Base-by-base conservation (phyloP, 768 basidiomycete species). In the Paxillus involutus region DNA sequence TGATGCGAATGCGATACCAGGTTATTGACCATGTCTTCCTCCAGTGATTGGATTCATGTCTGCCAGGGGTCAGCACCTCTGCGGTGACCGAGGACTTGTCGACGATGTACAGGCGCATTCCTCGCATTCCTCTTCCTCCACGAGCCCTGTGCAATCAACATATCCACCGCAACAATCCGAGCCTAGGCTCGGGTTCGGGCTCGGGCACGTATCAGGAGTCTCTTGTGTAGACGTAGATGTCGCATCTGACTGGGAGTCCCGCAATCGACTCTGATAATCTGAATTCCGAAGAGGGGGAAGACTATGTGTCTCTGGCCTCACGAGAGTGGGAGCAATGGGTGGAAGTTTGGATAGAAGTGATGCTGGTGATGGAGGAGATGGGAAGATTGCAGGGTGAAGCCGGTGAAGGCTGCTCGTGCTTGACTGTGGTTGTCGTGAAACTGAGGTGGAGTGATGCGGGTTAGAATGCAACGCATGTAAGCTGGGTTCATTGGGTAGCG, bases 91-190 rank as follows among this genome's bases (percentile, higher is more conserved):
- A 26, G 43, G 26, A 16, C 43, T 12, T 29, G 43, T 29, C 12
- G 26, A 26, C 6, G 12, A 44, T 29, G 24, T 14, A 6, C 9
- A 6, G 7, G 24, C 26, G 9, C 43, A 44, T 21, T 13, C 29
- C 12, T 45, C 44, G 44, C 44, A 32, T 30, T n/a, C 60, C 13
- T 62, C 64, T 26, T 70, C 64, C 57, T 71, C 73, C 54, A 64
- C 65, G 21, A 80, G 70, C 17, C 71, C 73, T 16, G 68, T 68
- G 63, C 80, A 80, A 59, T 82, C 80, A 47, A 82, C 47, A 29
- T 79, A 71, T 8, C 81, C 80, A 36, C 77, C 80, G 60, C 79
- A 80, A 64, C 79, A 81, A 19, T 81, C 77, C 6, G 73, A 67
- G 21, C 63, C 69, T 17, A 60, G 59, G 55, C 67, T 75, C 32